A percentile compares a stretch with the other conserved stretches of the same genome.
Evolutionary conservation across 331 rosid genomes (phyloP).

Genomic region (Malus hybrid): DNA sequence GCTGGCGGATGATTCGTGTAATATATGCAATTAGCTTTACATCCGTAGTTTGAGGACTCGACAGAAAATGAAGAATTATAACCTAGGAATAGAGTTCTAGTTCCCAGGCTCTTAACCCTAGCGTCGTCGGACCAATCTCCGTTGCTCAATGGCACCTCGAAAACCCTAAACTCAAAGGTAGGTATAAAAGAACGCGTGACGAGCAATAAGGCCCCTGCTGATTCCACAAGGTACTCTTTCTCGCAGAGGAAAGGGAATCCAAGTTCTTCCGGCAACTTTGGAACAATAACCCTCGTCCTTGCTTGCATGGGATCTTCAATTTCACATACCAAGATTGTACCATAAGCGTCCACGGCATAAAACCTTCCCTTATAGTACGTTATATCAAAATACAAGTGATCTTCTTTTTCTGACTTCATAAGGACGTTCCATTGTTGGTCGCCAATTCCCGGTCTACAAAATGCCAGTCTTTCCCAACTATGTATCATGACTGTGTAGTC

Average conservation of each 20-base stretch:
- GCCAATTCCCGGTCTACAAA: no score
- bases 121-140: neutral
- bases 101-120: neutral
- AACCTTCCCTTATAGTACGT: neutral
- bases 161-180: neutral
- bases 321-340: neutral
- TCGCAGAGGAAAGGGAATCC: no score
- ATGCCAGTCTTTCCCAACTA: no score
- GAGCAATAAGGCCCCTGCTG: no score
- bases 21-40: neutral
- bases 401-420: no score
- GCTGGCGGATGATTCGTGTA: no score
- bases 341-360: neutral
- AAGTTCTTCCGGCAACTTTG: no score
- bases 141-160: neutral
- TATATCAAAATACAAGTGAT: neutral
- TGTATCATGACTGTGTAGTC: no score
- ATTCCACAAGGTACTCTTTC: no score
- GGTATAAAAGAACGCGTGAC: no score
- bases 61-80: neutral
- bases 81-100: neutral
- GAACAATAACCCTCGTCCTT: no score
- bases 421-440: no score
- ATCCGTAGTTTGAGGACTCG: neutral
- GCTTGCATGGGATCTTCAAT: neutral